These are phyloP conservation scores for Alternaria dauci DNA, from an alignment of 2,329 filamentous ascomycete genomes.

Conservation along the genomic window DNA sequence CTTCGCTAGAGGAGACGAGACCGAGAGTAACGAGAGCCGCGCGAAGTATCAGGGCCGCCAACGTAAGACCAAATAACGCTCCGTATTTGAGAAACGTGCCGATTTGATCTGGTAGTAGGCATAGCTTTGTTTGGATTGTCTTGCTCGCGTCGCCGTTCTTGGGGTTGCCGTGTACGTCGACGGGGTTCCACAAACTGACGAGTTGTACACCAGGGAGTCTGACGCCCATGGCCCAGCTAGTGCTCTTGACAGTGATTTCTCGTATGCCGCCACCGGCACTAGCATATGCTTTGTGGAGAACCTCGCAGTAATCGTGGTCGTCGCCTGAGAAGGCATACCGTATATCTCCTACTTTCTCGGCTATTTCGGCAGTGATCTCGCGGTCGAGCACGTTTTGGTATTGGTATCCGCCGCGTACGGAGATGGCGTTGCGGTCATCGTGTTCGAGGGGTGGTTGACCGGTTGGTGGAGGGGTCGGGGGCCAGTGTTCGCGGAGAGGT, in stretches of 20 bases:
- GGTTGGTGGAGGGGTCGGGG: conserved; percentile 70
- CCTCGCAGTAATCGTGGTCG: conserved; percentile 97
- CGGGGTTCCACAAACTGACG: conserved; percentile 90
- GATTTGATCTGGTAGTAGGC: conserved; percentile 87
- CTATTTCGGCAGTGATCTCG: conserved; percentile 75
- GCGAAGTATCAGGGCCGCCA: conserved; percentile 58
- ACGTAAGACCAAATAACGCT: conserved; percentile 65
- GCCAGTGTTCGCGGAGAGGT: conserved; percentile 82
- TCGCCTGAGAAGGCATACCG: conserved; percentile 91
- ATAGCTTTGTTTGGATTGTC: conserved; percentile 89
- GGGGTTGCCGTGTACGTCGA: conserved; percentile 63
- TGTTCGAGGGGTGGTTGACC: conserved; percentile 64
- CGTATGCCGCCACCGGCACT: conserved; percentile 65
- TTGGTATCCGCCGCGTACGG: conserved; percentile 82
- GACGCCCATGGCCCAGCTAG: conserved; percentile 97
- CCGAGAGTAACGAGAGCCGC: conserved; percentile 51
- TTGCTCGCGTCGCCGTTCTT: conserved; percentile 50
- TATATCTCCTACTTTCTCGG: conserved; percentile 82
- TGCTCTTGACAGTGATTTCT: conserved; percentile 95
- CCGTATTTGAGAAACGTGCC: conserved; percentile 83
- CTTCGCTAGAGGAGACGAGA: conserved; percentile 21
- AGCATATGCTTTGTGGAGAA: conserved; percentile 75
- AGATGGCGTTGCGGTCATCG: conserved; percentile 80
- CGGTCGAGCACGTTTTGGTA: conserved; percentile 93
- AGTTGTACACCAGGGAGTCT: conserved; percentile 86